Base-by-base conservation (phyloP, 2,329 filamentous ascomycete genomes). In the Botrytis medusae region DNA sequence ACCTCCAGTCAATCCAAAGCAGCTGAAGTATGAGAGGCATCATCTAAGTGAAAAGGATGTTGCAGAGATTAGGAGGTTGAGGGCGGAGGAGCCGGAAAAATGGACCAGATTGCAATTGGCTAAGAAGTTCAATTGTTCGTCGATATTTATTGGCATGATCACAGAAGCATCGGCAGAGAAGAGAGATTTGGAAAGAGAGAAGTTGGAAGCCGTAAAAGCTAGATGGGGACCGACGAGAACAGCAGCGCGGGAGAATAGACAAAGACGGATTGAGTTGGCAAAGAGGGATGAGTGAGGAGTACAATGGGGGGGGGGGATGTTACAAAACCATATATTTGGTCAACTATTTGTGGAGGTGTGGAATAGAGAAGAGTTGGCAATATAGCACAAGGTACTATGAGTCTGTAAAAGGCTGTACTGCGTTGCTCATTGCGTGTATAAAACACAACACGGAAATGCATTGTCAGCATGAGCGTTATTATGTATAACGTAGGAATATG, bases 61-160 rank as follows among this genome's bases (percentile, higher is more conserved):
- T 67, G 84, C 84, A 67, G 88, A 90, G 84, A 91, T 91, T 79
- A 87, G 87, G 73, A 81, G 82, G 68, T 83, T 91, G 79, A 84
- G 89, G 69, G 79, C 79, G 37, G 80, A 83, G 61, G 87, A 91
- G 78, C 89, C 89, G 1, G 79, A 84, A 40, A 82, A 80, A 70
- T 90, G 89, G 88, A 88, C 84, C 74, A 86, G 89, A 62, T 79
- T 79, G 54, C 82, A 81, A 65, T 84, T 91, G 46, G 87, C 89
- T 8, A 80, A 81, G 71, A 86, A 86, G 79, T 91, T 86, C 80
- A 81, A 85, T 69, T 90, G 89, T 84, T 86, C 85, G 51, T 81
- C 83, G 29, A 79, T 86, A 63, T 91, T 91, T 77, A 84, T 91
- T 74, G 86, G 87, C 80, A 88, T 90, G 82, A 88, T 86, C 78